Conservation (phyloP, 1,139 yeast genomes). For the Kurtzmaniella natalensis region DNA sequence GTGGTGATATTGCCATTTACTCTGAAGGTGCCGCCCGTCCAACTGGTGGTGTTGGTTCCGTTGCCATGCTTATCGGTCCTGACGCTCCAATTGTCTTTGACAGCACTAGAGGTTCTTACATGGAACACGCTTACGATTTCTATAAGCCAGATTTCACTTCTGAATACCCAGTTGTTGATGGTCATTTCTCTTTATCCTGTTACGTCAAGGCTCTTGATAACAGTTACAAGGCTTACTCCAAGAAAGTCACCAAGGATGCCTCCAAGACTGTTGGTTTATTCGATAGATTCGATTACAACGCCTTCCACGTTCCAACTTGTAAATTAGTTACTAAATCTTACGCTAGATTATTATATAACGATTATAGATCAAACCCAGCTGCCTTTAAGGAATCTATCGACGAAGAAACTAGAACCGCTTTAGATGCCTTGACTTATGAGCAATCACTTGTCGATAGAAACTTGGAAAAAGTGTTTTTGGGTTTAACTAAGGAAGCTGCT, state of each 20-base stretch:
- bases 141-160: slow-evolving; percentile 96
- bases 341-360: slow-evolving; percentile 89
- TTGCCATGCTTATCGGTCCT: slow-evolving; percentile 93
- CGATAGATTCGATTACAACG: slow-evolving; percentile 84
- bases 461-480: slow-evolving; percentile 82
- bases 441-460: slow-evolving; percentile 73
- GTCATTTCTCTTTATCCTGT: slow-evolving; percentile 92
- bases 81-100: slow-evolving; percentile 97
- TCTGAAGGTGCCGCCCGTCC: slow-evolving; percentile 98
- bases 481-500: slow-evolving; percentile 67
- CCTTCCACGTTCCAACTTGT: slow-evolving; percentile 98
- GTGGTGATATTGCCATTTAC: slow-evolving; percentile 97
- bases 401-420: slow-evolving; percentile 51
- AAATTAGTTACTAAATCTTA: slow-evolving; percentile 90
- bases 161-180: slow-evolving; percentile 97
- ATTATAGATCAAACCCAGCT: slow-evolving; percentile 66
- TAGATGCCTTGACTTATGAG: slow-evolving; percentile 67
- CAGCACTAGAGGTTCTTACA: slow-evolving; percentile 79
- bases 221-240: slow-evolving; percentile 78
- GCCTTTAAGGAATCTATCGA: slow-evolving; percentile 47
- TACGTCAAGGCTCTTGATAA: slow-evolving; percentile 91
- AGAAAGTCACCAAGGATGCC: slow-evolving; percentile 62
- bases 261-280: slow-evolving; percentile 57
- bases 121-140: slow-evolving; percentile 97
- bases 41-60: slow-evolving; percentile 99